These are phyloP conservation scores for Lodderomyces parapsilosis DNA, from an alignment of 1,139 yeast genomes.

Conservation along the genomic window DNA sequence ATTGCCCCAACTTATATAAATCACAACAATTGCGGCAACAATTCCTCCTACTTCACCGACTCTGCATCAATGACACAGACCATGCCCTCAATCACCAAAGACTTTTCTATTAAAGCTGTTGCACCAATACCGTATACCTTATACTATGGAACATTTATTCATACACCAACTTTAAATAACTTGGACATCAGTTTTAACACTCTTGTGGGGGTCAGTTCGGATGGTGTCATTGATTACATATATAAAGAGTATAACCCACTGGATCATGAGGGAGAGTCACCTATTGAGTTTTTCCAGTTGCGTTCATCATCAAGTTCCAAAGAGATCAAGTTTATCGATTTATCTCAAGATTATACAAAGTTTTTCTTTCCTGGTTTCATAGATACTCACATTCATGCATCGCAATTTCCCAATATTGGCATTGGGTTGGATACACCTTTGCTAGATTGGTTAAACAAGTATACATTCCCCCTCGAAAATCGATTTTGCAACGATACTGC, in stretches of 20 bases:
- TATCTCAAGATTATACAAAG: slow-evolving; percentile 26
- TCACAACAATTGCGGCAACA: background rate
- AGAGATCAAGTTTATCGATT: slow-evolving; percentile 23
- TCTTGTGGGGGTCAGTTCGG: slow-evolving; percentile 31
- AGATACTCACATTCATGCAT: slow-evolving; percentile 95
- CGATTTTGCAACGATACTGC: too few relatives aligned
- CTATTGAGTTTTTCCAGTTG: slow-evolving; percentile 12
- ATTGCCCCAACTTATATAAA: too few relatives aligned
- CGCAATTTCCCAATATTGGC: slow-evolving; percentile 94
- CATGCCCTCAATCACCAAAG: background rate
- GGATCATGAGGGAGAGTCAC: slow-evolving; percentile 11
- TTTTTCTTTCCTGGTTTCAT: slow-evolving; percentile 91
- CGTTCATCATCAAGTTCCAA: background rate
- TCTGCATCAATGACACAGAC: background rate
- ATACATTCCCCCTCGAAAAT: slow-evolving; percentile 87
- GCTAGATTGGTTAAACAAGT: slow-evolving; percentile 81
- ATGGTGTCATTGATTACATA: slow-evolving; percentile 35
- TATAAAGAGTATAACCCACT: slow-evolving; percentile 15
- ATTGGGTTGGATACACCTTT: slow-evolving; percentile 84
- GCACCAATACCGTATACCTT: slow-evolving; percentile 26
- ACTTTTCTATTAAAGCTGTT: slow-evolving; percentile 17
- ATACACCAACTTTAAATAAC: slow-evolving; percentile 31
- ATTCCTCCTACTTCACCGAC: background rate
- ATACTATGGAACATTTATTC: slow-evolving; percentile 39
- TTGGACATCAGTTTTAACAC: slow-evolving; percentile 29